Base-by-base conservation (phyloP, 108 stramenopile species). In the Aurantiochytrium sp. region DNA sequence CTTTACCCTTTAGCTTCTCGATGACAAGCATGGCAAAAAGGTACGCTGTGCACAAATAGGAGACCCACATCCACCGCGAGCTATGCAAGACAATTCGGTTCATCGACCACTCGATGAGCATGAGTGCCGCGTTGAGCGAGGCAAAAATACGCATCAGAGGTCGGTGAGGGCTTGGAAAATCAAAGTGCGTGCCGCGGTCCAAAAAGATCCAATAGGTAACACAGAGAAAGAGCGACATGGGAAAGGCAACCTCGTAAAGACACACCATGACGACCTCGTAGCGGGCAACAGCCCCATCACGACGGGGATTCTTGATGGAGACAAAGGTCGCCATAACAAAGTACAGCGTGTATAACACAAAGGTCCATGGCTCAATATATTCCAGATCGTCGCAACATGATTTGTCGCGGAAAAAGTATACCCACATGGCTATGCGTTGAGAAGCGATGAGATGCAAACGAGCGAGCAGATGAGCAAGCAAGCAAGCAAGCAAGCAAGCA, bases 21-120 rank as follows among this genome's bases (percentile, higher is more conserved):
- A 83, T 53, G 28, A 21, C 19, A 12, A 83, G 19, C 51, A 83
- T 83, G 23, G 25, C 12, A 12, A 83, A 53, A 23, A 83, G 76
- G 23, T 83, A 83, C 18, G 23, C 10, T 12, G 14, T 16, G 25
- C 49, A 47, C 19, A 83, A 45, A 28, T 83, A 83, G 19, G 76
- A 12, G 28, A 83, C 45, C 76, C 76, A 83, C 76, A 83, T 83
- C 76, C 76, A 83, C 6, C 76, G 76, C 25, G 49, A 53, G 51
- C 76, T 83, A 12, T 53, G 76, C 51, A 83, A 45, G 12, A 83
- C 76, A 35, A 83, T 83, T 6, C 76, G 76, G 76, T 83, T 83
- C 49, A 53, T 53, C 16, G 49, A 12, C 45, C 45, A 53, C 51
- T 83, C 76, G 18, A 35, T 12, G 1, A 83, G 76, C 76, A 83